phyloP scores from a whole-genome alignment of 139 green algal species.

The Dunaliella primolecta region DNA sequence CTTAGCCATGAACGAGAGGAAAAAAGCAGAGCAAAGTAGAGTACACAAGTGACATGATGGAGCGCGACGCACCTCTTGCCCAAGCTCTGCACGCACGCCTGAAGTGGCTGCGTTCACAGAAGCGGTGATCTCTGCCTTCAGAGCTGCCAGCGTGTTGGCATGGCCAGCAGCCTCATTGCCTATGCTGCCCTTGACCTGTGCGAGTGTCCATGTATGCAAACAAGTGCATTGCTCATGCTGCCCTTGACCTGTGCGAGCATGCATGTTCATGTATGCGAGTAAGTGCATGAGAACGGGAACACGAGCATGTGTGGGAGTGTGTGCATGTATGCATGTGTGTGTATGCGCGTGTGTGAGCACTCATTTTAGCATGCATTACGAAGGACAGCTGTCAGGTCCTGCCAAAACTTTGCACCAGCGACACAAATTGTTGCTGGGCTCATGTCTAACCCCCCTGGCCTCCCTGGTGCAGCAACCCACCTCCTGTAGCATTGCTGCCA shows the following conservation, averaged over 20 bases:
- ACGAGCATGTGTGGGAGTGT: no score
- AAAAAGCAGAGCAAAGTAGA: background rate
- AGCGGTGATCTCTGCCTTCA: background rate
- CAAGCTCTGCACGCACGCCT: background rate
- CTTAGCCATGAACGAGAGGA: background rate
- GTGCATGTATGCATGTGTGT: background rate
- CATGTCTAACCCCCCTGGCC: background rate
- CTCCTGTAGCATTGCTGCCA: background rate
- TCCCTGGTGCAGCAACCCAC: background rate
- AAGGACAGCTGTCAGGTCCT: no score
- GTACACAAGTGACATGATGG: no score
- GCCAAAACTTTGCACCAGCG: no score
- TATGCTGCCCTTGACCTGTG: background rate
- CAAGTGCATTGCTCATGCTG: background rate
- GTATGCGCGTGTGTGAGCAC: background rate
- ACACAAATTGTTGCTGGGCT: no score
- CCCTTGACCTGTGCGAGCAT: background rate
- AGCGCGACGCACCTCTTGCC: background rate
- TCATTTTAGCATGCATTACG: background rate
- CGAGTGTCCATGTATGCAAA: no score
- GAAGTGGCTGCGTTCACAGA: background rate
- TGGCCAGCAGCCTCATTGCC: background rate
- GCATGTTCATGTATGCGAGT: no score
- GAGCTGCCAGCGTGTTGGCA: background rate
- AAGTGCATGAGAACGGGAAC: no score